phyloP scores from a whole-genome alignment of 2,329 filamentous ascomycete species.

The Neofusicoccum cordaticola region DNA sequence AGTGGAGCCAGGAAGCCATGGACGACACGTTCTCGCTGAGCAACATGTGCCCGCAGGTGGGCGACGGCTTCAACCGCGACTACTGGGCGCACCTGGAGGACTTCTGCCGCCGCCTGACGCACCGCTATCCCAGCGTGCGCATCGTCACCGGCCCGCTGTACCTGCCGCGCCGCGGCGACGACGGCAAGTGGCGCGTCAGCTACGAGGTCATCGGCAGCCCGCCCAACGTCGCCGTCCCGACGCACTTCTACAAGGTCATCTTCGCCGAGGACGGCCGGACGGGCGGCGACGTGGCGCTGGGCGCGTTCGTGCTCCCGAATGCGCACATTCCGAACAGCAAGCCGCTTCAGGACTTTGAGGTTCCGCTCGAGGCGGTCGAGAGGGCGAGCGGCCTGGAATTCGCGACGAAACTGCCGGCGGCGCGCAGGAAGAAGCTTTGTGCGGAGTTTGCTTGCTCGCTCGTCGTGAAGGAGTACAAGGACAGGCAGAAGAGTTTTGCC shows the following conservation, averaged over 20 bases:
- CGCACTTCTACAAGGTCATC: slow-evolving; percentile 99
- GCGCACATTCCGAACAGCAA: slow-evolving; percentile 83
- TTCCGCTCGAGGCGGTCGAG: slow-evolving; percentile 89
- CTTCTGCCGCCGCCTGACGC: slow-evolving; percentile 83
- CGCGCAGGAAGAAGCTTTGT: slow-evolving; percentile 76
- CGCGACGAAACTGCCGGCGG: slow-evolving; percentile 70
- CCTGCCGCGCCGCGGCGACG: slow-evolving; percentile 78
- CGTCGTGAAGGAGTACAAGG: slow-evolving; percentile 74
- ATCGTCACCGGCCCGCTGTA: slow-evolving; percentile 94
- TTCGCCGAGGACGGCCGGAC: slow-evolving; percentile 78
- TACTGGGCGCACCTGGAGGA: slow-evolving; percentile 99
- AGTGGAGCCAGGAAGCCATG: slow-evolving; percentile 94
- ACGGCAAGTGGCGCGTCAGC: slow-evolving; percentile 91
- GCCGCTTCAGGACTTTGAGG: slow-evolving; percentile 87
- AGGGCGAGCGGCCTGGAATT: slow-evolving; percentile 90
- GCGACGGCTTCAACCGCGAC: slow-evolving; percentile 96
- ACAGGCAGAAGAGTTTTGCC: slow-evolving; percentile 51
- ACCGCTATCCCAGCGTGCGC: slow-evolving; percentile 78
- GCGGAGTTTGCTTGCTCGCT: slow-evolving; percentile 81
- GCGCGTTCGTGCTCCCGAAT: slow-evolving; percentile 94
- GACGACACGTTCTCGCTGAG: slow-evolving; percentile 88
- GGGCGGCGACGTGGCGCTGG: slow-evolving; percentile 71
- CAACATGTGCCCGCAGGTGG: slow-evolving; percentile 99
- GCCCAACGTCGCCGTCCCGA: slow-evolving; percentile 91
- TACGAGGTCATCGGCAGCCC: slow-evolving; percentile 96